Conservation (phyloP, 2,329 filamentous ascomycete genomes). For the Aspergillus sp. region DNA sequence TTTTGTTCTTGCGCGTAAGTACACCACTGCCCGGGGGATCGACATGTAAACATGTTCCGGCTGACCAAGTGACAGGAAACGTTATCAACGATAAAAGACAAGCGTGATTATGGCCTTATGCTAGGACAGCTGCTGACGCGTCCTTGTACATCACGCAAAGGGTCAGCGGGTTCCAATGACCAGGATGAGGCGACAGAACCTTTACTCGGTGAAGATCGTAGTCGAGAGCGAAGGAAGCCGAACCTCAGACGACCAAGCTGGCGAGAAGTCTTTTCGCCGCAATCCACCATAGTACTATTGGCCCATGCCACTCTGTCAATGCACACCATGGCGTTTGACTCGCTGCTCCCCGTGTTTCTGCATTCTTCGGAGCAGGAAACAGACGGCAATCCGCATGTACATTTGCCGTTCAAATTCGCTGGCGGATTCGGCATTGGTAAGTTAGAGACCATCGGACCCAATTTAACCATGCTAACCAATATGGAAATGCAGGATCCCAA, state of each 20-base stretch:
- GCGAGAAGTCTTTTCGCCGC: conserved; percentile 61
- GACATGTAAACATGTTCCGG: too few species aligned
- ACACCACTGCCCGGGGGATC: too few species aligned
- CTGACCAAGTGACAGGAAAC: conserved; percentile 56
- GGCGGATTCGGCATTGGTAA: conserved; percentile 65
- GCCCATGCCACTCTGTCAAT: conserved; percentile 74
- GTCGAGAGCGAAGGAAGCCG: conserved; percentile 1
- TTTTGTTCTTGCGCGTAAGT: conserved; percentile 64
- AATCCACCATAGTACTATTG: conserved; percentile 66
- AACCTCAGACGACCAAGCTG: conserved; percentile 35
- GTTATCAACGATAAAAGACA: conserved; percentile 59
- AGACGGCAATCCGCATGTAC: conserved; percentile 48
- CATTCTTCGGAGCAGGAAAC: conserved; percentile 58
- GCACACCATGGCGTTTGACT: conserved; percentile 77
- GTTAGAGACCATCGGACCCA: conserved; percentile 3
- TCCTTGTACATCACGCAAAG: conserved; percentile 25
- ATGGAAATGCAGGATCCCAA: conserved; percentile 47
- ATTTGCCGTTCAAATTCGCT: conserved; percentile 70
- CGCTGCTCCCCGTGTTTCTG: conserved; percentile 79
- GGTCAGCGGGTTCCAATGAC: conserved; percentile 8
- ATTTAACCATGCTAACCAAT: background rate
- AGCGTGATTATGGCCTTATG: conserved; percentile 65
- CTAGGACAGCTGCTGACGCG: conserved; percentile 59
- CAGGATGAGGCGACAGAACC: conserved; percentile 24
- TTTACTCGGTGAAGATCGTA: conserved; percentile 21